Conservation (phyloP, 192 early-diverging fungal species). For the Linnemannia hyalina region DNA sequence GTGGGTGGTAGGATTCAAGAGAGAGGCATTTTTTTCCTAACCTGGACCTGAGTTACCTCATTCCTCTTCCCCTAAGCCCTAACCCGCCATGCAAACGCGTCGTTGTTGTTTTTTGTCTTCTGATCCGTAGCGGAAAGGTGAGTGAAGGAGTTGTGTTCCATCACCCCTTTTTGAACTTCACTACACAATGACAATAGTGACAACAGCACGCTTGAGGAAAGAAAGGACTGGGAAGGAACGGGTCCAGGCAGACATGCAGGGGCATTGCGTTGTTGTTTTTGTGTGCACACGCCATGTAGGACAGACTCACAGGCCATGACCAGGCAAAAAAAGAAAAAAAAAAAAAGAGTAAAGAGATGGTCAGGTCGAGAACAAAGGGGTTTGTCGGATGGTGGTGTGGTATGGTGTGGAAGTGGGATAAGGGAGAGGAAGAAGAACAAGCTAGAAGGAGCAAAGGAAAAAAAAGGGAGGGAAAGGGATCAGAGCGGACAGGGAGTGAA, state of each 20-base stretch:
- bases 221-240: not conserved
- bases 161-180: not conserved
- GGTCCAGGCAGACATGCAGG: not conserved
- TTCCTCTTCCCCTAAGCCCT: no score
- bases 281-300: no score
- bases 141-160: not conserved
- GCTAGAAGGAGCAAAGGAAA: no score
- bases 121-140: not conserved
- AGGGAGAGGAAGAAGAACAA: not conserved
- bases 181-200: not conserved
- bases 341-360: no score
- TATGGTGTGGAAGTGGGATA: not conserved
- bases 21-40: no score
- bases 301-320: no score
- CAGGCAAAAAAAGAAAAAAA: no score
- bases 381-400: no score
- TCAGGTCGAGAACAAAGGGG: no score
- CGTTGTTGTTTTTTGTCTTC: not conserved
- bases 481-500: not conserved
- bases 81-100: not conserved
- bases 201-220: not conserved
- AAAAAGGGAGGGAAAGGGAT: not conserved
- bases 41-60: no score
- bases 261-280: not conserved
- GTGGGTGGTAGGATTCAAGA: no score